These are phyloP conservation scores for Phytophthora hybrid DNA, from an alignment of 352 stramenopile genomes.

Conservation along the genomic window DNA sequence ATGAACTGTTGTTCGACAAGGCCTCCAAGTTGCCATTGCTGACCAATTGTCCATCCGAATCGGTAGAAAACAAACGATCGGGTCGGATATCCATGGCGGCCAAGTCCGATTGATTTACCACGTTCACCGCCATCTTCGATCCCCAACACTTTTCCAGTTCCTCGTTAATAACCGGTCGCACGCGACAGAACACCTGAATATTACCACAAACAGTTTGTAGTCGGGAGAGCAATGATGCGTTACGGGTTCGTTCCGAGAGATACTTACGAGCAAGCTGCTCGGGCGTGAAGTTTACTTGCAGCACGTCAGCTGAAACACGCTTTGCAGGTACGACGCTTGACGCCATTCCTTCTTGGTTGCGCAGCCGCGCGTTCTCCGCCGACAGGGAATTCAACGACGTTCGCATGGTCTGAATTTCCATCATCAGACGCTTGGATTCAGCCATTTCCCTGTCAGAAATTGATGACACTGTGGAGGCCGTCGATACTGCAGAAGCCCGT, in stretches of 20 bases:
- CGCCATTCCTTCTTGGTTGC: slow-evolving; percentile 55
- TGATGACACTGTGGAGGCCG: slow-evolving; percentile 39
- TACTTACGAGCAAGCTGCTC: slow-evolving; percentile 90
- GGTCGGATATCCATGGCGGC: slow-evolving; percentile 79
- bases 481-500: slow-evolving; percentile 47
- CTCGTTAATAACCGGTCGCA: slow-evolving; percentile 86
- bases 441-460: slow-evolving; percentile 36
- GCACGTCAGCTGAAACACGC: slow-evolving; percentile 67
- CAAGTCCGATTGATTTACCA: slow-evolving; percentile 87
- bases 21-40: slow-evolving; percentile 46
- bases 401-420: slow-evolving; percentile 72
- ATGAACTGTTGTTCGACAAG: slow-evolving; percentile 65
- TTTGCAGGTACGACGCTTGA: slow-evolving; percentile 52
- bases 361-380: slow-evolving; percentile 65
- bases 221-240: slow-evolving; percentile 79
- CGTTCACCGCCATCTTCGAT: slow-evolving; percentile 71
- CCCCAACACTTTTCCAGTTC: slow-evolving; percentile 71
- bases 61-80: slow-evolving; percentile 59
- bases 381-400: slow-evolving; percentile 58
- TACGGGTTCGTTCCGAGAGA: slow-evolving; percentile 83
- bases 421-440: slow-evolving; percentile 43
- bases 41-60: slow-evolving; percentile 35
- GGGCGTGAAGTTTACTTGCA: slow-evolving; percentile 70
- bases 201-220: slow-evolving; percentile 93
- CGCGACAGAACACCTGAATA: slow-evolving; percentile 94